Conservation (phyloP, 768 basidiomycete genomes). For the Suillus subalutaceus region DNA sequence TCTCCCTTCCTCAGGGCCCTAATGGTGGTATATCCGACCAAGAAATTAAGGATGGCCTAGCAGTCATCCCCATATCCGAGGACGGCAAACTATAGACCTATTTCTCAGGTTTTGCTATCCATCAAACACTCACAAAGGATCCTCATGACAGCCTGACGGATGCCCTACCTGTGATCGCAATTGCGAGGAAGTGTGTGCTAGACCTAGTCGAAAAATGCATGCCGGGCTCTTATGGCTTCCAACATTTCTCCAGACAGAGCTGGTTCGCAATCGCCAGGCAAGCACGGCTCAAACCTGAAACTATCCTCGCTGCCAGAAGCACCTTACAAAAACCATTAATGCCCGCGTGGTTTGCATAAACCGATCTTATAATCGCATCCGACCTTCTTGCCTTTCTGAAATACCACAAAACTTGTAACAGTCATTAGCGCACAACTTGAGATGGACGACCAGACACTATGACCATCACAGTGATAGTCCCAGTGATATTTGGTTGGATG, state of each 20-base stretch:
- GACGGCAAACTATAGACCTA: slow-evolving; percentile 21
- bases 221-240: slow-evolving; percentile 26
- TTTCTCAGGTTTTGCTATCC: slow-evolving; percentile 33
- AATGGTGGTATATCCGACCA: slow-evolving; percentile 7
- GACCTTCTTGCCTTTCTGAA: slow-evolving; percentile 29
- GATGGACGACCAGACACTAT: slow-evolving; percentile 14
- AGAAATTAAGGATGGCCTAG: slow-evolving; percentile 21
- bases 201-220: slow-evolving; percentile 21
- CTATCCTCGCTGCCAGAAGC: slow-evolving; percentile 30
- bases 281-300: slow-evolving; percentile 25
- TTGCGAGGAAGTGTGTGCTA: slow-evolving; percentile 22
- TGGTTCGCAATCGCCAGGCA: slow-evolving; percentile 34
- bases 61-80: slow-evolving; percentile 25
- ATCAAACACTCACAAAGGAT: slow-evolving; percentile 21
- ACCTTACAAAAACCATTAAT: slow-evolving; percentile 29
- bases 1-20: slow-evolving; percentile 31
- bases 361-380: slow-evolving; percentile 27
- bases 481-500: neutral
- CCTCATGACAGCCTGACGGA: slow-evolving; percentile 21
- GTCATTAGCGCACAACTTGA: slow-evolving; percentile 4
- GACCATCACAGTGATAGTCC: slow-evolving; percentile 9
- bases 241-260: slow-evolving; percentile 17
- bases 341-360: slow-evolving; percentile 26
- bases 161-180: slow-evolving; percentile 14
- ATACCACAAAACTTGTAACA: slow-evolving; percentile 23